These are phyloP conservation scores for Neoarthrinium moseri DNA, from an alignment of 2,329 filamentous ascomycete species.

Conservation along the genomic window DNA sequence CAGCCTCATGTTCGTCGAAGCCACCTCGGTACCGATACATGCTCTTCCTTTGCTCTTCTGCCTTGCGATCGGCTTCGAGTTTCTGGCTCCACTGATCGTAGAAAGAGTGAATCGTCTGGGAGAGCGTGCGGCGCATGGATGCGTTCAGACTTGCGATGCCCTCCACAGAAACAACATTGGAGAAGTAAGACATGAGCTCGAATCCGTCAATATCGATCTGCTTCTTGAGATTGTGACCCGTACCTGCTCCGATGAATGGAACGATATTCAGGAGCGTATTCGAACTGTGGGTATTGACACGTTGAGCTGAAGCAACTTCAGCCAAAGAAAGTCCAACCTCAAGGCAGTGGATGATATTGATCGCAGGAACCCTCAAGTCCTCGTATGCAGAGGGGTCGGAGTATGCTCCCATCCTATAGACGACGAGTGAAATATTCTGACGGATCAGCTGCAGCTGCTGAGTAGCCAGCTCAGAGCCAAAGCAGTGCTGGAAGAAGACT, in stretches of 20 bases:
- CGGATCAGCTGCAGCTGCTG: slow-evolving; percentile 50
- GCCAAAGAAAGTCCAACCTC: slow-evolving; percentile 71
- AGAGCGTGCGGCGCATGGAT: slow-evolving; percentile 52
- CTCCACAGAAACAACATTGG: slow-evolving; percentile 45
- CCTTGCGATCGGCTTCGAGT: slow-evolving; percentile 72
- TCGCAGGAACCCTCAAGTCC: slow-evolving; percentile 76
- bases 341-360: slow-evolving; percentile 77
- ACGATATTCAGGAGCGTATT: slow-evolving; percentile 42
- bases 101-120: slow-evolving; percentile 68
- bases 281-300: slow-evolving; percentile 25
- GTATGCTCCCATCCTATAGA: slow-evolving; percentile 61
- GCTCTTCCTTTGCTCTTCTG: slow-evolving; percentile 70
- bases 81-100: slow-evolving; percentile 80
- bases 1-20: slow-evolving; percentile 72
- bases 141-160: slow-evolving; percentile 38
- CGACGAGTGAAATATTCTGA: slow-evolving; percentile 64
- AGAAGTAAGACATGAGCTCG: slow-evolving; percentile 51
- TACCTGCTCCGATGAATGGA: slow-evolving; percentile 55
- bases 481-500: slow-evolving; percentile 32
- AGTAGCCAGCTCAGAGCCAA: slow-evolving; percentile 29
- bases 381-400: slow-evolving; percentile 76
- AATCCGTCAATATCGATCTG: slow-evolving; percentile 31
- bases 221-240: slow-evolving; percentile 22
- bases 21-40: slow-evolving; percentile 83
- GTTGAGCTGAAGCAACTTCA: slow-evolving; percentile 37